Evolutionary conservation across 2,329 filamentous ascomycete genomes (phyloP).

Genomic region (Podosphaera fusca): DNA sequence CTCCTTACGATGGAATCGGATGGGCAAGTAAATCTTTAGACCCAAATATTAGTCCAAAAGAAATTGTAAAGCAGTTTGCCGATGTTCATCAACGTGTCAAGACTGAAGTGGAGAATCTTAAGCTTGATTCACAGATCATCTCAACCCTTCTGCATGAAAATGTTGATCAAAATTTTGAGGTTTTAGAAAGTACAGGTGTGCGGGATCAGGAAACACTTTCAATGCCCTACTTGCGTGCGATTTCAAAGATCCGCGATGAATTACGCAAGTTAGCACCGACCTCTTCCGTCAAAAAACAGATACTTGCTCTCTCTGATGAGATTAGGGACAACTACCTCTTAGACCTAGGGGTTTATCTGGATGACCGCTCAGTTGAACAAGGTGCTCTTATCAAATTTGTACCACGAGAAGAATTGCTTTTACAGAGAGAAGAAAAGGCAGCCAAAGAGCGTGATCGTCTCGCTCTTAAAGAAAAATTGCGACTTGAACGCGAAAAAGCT

Average conservation of each 20-base stretch:
- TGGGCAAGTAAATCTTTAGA: slow-evolving; percentile 24
- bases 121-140: slow-evolving; percentile 24
- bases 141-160: slow-evolving; percentile 21
- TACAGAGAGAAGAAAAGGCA: slow-evolving; percentile 33
- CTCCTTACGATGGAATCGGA: slow-evolving; percentile 32
- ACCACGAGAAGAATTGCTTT: slow-evolving; percentile 31
- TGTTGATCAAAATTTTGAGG: slow-evolving; percentile 24
- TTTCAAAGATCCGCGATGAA: slow-evolving; percentile 36
- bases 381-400: slow-evolving; percentile 52
- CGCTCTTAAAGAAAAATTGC: slow-evolving; percentile 31
- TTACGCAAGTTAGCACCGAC: slow-evolving; percentile 30
- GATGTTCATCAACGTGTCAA: slow-evolving; percentile 23
- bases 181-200: slow-evolving; percentile 22
- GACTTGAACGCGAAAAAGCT: slow-evolving; percentile 23
- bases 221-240: slow-evolving; percentile 29
- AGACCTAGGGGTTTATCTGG: slow-evolving; percentile 65
- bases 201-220: slow-evolving; percentile 29
- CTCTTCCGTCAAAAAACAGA: slow-evolving; percentile 38
- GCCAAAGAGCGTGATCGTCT: slow-evolving; percentile 37
- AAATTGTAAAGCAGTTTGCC: slow-evolving; percentile 25
- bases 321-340: slow-evolving; percentile 65
- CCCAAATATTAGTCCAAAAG: slow-evolving; percentile 20
- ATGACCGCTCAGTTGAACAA: slow-evolving; percentile 46
- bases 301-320: slow-evolving; percentile 54
- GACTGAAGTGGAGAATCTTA: slow-evolving; percentile 23